Base-by-base conservation (phyloP, 768 basidiomycete genomes). In the Steccherinum ochraceum region DNA sequence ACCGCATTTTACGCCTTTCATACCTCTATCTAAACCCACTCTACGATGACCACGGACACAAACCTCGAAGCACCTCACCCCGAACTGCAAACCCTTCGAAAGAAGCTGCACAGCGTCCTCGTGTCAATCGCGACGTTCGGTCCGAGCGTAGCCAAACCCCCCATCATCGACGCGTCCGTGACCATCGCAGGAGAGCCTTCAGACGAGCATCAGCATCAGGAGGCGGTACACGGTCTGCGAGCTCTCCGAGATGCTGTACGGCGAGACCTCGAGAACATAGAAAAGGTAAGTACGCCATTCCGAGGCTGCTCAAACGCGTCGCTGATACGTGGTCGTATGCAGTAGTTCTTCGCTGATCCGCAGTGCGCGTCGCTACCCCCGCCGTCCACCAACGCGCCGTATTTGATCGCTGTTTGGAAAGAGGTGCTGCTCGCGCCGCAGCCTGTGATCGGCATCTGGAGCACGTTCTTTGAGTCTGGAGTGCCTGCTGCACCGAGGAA, bases 321-420 rank as follows among this genome's bases (percentile, higher is more conserved):
- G 26, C 21, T 42, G 3, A 44, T 20, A 26, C 35, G 20, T 45
- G 48, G 50, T 55, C 27, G 26, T 39, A 19, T 54, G 49, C 61
- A 84, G 81, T 85, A 87, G 84, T 82, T 83, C 61, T 74, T 85
- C 48, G 69, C 73, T 50, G 67, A 75, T 55, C 73, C 78, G 5
- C 53, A 69, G 23, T 74, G 69, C 39, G 69, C 59, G 13, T 62
- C 70, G n/a, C 65, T 75, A 1, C 77, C 80, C 0, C 62, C 80
- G 3, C 69, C 79, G 19, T 84, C 84, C 0, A 89, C 84, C 7
- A 93, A 93, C 64, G 84, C 89, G 0, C 86, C 86, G 10, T 89
- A 91, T 59, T 72, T 90, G 24, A 71, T 86, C 12, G 83, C 88
- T 0, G 87, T 93, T 0, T 93, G 89, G 89, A 76, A 86, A 49